Evolutionary conservation across 257 asterid species (phyloP), one percentile per base, ranked within the genome.

Genomic region (Galeopsis tetrahit): DNA sequence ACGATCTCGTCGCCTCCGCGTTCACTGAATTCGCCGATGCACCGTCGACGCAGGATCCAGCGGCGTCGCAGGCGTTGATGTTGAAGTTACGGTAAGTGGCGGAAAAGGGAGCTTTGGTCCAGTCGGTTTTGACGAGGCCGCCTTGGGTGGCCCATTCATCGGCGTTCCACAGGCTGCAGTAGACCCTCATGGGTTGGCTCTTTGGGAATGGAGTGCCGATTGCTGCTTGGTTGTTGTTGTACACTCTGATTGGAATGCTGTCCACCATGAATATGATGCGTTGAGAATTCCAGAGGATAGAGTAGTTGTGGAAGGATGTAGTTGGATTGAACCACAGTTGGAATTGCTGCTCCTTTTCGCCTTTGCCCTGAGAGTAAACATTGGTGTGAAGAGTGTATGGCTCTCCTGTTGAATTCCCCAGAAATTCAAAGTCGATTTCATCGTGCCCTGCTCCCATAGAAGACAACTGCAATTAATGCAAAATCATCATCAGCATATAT

Each of bases 191-290:
- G 15, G 56, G 2, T 21, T 83, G 85, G 21, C 33, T 77, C 58
- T 56, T 79, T 0, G 85, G 86, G 55, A 66, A 82, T 9, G 87
- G 66, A 15, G 78, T 70, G 2, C 85, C 84, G 7, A 63, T 63
- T 2, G 82, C 77, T 75, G 78, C 82, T 21, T 83, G n/a, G 51
- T 83, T 85, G 76, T 83, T 85, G 76, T 62, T 64, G 79, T 59
- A 83, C 6, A 83, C 86, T 75, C 90, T 83, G 44, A 86, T 77
- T 0, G 90, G 90, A 39, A 70, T 83, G 36, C 83, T 81, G 52
- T 83, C 86, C 36, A 83, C 86, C 74, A 81, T 15, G 68, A 85
- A 85, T 44, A 65, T 55, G 67, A 73, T 73, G 28, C 69, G 69
- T 3, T 42, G 38, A 6, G 78, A 63, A 44, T 33, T 79, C 88